Evolutionary conservation across 2,329 filamentous ascomycete species (phyloP).

Genomic region (Penicillium frequentans): DNA sequence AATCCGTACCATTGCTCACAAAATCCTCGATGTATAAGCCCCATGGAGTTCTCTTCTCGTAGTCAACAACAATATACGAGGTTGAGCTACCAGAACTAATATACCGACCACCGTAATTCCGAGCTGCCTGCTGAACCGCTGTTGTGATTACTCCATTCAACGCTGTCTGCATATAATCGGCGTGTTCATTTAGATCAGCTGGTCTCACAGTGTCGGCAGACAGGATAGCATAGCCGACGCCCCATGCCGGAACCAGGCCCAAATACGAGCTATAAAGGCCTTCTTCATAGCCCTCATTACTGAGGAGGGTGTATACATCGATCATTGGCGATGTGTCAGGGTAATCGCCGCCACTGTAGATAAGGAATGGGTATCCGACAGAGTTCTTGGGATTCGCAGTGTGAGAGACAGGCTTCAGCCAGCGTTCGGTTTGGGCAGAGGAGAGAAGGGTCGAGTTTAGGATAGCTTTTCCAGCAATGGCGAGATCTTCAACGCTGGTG

Average conservation of each 20-base stretch:
- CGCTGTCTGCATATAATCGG: conserved; percentile 28
- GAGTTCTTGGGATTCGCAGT: conserved; percentile 35
- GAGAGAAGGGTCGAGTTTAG: conserved; percentile 38
- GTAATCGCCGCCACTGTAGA: conserved; percentile 27
- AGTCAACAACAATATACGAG: no score
- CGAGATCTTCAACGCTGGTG: conserved; percentile 36
- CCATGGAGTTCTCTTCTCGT: conserved; percentile 17
- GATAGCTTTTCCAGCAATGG: conserved; percentile 40
- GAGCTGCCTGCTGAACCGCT: conserved; percentile 3
- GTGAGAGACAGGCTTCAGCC: conserved; percentile 44
- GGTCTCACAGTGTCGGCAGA: conserved; percentile 19
- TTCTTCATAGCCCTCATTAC: conserved; percentile 29
- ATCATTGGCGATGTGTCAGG: conserved; percentile 23
- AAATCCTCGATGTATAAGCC: conserved; percentile 1
- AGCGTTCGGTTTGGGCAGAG: conserved; percentile 35
- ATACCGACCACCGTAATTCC: conserved; percentile 8
- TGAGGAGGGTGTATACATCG: conserved; percentile 35
- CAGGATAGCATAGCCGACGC: conserved; percentile 37
- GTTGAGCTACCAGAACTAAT: neutral
- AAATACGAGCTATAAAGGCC: conserved; percentile 35
- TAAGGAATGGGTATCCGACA: conserved; percentile 41
- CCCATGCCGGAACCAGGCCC: conserved; percentile 36
- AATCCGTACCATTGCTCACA: neutral
- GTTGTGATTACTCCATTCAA: conserved; percentile 25
- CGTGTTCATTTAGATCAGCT: conserved; percentile 24